Conservation (phyloP, 495 filamentous ascomycete species). For the Tuber magnatum region DNA sequence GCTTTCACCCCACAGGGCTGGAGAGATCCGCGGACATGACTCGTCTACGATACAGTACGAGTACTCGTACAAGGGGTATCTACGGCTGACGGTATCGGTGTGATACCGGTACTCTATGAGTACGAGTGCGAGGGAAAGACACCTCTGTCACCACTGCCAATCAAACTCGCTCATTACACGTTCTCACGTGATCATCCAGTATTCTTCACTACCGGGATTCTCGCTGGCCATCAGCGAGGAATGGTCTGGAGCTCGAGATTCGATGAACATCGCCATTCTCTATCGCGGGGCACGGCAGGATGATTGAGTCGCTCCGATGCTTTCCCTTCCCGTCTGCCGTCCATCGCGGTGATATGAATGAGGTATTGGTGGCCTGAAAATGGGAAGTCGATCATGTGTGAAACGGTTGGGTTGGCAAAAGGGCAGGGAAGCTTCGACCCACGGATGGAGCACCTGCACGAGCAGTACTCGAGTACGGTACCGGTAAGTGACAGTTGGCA, state of each 20-base stretch:
- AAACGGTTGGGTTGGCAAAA: neutral
- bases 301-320: neutral
- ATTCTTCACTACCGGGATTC: too few relatives aligned
- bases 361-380: neutral
- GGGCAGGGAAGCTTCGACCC: conserved; percentile 1
- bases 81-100: too few relatives aligned
- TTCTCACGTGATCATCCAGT: conserved; percentile 1
- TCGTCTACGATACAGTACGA: too few relatives aligned
- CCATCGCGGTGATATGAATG: neutral
- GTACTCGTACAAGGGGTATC: too few relatives aligned
- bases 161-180: neutral
- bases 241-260: neutral
- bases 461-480: too few relatives aligned
- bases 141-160: neutral
- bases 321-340: neutral
- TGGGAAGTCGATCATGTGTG: neutral
- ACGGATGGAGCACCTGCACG: neutral
- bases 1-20: too few relatives aligned
- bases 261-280: neutral
- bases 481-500: neutral
- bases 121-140: too few relatives aligned
- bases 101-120: too few relatives aligned
- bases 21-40: too few relatives aligned
- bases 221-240: neutral
- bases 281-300: neutral